These are phyloP conservation scores for Solanum bulbocastanum DNA, from an alignment of 257 asterid genomes.

Conservation along the genomic window DNA sequence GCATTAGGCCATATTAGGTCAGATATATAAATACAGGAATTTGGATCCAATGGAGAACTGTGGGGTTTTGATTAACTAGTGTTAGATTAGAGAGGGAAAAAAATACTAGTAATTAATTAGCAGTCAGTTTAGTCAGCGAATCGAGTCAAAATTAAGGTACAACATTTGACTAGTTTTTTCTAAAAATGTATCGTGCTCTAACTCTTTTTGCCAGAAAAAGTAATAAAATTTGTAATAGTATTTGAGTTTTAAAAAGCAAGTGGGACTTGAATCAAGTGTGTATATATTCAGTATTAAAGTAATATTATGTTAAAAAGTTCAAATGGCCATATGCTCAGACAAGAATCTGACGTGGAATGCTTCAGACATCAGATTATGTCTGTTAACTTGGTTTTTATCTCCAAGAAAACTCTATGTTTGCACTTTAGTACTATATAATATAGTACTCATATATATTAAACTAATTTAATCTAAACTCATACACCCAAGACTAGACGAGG, in stretches of 20 bases:
- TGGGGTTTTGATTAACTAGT: neutral
- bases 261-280: slow-evolving; percentile 13
- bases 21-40: neutral
- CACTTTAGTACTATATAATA: neutral
- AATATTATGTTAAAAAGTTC: neutral
- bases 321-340: neutral
- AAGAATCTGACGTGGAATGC: slow-evolving; percentile 6
- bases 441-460: neutral
- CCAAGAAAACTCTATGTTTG: neutral
- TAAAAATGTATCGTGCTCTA: neutral
- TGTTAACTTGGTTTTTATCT: neutral
- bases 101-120: slow-evolving; percentile 16
- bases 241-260: slow-evolving; percentile 9
- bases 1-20: neutral
- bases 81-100: neutral
- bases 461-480: neutral
- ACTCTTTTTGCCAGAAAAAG: slow-evolving; percentile 7
- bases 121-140: neutral
- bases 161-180: slow-evolving; percentile 11
- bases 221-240: neutral
- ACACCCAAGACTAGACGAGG: neutral
- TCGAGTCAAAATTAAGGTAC: slow-evolving; percentile 23
- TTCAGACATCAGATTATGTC: slow-evolving; percentile 19
- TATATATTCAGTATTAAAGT: neutral
- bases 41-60: neutral